These are phyloP conservation scores for Primulina tabacum DNA, from an alignment of 257 asterid genomes.

Conservation along the genomic window DNA sequence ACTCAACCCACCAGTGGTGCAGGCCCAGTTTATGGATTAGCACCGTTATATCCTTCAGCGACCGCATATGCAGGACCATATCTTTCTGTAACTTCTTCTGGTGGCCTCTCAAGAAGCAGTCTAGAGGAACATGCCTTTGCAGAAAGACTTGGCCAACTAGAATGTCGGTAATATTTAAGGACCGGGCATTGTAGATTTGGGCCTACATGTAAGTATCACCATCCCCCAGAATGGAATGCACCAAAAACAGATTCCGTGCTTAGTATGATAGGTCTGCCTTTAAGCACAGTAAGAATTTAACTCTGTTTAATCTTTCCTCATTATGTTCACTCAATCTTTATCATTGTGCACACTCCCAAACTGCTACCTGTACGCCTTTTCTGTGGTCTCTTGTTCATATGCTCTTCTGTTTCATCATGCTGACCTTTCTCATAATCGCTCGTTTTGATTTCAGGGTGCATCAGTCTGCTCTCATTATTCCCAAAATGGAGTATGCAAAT, in stretches of 20 bases:
- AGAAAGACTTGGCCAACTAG: conserved; percentile 86
- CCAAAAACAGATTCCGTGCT: conserved; percentile 52
- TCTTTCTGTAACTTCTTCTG: conserved; percentile 54
- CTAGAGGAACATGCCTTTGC: conserved; percentile 66
- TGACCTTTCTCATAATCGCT: conserved; percentile 14
- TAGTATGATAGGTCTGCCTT: conserved; percentile 83
- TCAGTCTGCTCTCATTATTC: conserved; percentile 81
- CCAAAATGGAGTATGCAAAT: conserved; percentile 81
- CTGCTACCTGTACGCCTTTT: neutral
- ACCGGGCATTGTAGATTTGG: conserved; percentile 91
- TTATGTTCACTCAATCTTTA: neutral
- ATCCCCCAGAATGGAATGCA: conserved; percentile 69
- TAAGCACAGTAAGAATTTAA: conserved; percentile 72
- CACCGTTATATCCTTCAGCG: conserved; percentile 78
- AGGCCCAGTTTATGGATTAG: conserved; percentile 52
- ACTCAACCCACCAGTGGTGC: conserved; percentile 60
- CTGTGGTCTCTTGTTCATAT: neutral
- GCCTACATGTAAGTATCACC: conserved; percentile 82
- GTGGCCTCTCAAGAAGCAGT: conserved; percentile 60
- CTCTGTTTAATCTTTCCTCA: neutral
- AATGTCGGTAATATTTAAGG: conserved; percentile 76
- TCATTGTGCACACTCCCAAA: neutral
- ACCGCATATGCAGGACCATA: conserved; percentile 74
- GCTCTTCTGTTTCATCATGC: neutral
- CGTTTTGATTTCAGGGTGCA: conserved; percentile 50